phyloP scores from a whole-genome alignment of 2,329 filamentous ascomycete genomes.

The Colletotrichum agaves region DNA sequence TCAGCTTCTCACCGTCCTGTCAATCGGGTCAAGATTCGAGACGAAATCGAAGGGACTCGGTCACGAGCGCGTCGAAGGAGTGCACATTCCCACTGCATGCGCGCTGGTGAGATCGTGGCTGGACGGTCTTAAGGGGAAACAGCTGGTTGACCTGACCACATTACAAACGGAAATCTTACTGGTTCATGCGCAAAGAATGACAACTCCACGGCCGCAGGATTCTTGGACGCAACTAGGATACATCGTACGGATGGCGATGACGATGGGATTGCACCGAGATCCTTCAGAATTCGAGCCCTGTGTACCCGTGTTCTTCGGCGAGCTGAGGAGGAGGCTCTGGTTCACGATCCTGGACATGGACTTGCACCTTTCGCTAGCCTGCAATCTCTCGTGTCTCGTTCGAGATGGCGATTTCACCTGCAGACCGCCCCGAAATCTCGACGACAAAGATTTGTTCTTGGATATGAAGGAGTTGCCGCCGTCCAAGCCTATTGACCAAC shows the following conservation, averaged over 20 bases:
- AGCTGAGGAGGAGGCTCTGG: conserved; percentile 66
- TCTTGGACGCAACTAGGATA: conserved; percentile 66
- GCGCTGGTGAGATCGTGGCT: conserved; percentile 65
- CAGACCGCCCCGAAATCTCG: conserved; percentile 62
- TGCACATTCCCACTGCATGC: conserved; percentile 67
- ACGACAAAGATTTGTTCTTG: conserved; percentile 61
- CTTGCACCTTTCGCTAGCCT: conserved; percentile 63
- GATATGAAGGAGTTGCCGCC: conserved; percentile 61
- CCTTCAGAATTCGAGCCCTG: conserved; percentile 63
- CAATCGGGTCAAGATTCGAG: conserved; percentile 64
- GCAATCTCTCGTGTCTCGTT: conserved; percentile 62
- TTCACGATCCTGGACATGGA: conserved; percentile 68
- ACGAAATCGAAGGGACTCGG: conserved; percentile 61
- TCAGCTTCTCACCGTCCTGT: conserved; percentile 63
- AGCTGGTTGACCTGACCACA: conserved; percentile 62
- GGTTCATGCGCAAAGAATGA: conserved; percentile 63
- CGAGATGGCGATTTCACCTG: conserved; percentile 66
- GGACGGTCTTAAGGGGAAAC: conserved; percentile 62
- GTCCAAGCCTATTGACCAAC: conserved; percentile 61
- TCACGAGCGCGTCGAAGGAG: conserved; percentile 62
- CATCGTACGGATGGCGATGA: conserved; percentile 67
- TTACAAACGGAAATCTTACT: conserved; percentile 66
- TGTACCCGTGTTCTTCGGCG: conserved; percentile 62
- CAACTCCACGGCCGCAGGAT: conserved; percentile 59
- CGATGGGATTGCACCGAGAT: conserved; percentile 68